Base-by-base conservation (phyloP, 768 basidiomycete genomes). In the Suillus plorans region DNA sequence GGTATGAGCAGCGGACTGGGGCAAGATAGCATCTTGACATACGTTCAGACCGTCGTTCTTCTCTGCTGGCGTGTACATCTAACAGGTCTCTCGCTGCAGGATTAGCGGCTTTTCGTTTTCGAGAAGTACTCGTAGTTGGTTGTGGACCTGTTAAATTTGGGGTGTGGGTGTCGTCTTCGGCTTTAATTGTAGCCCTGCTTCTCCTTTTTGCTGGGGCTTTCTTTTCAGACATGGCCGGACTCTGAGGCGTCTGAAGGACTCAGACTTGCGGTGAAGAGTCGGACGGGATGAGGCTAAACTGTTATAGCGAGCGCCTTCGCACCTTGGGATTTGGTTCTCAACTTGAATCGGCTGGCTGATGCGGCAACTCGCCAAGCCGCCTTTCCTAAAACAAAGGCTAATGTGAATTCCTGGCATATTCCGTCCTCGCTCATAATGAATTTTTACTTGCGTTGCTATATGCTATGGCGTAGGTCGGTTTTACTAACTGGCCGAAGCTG, bases 191-290 rank as follows among this genome's bases (percentile, higher is more conserved):
- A 34, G 9, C 45, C 20, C 61, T 64, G 62, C 56, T 52, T 66
- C 56, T 62, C 68, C 63, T 60, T 68, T 76, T 72, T 71, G 65
- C 62, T 61, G 47, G 58, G 37, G 68, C 66, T 63, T 25, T 66
- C 65, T 75, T 76, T 22, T 75, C 69, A 63, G 69, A 73, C 73
- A 76, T 75, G 68, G 52, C 25, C 36, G 62, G 53, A 65, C 49
- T 67, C 59, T 62, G 64, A 61, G 61, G 31, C 28, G 53, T 34
- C 58, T 28, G 58, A 50, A 57, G 44, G 60, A 52, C 52, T 61
- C 59, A 53, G 39, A 25, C 61, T 70, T 64, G 68, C 45, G 59
- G 61, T 42, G 60, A 55, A 60, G 64, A 68, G 63, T 41, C 65
- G 68, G 70, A 66, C 60, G 50, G 25, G 60, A 65, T 55, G 42